phyloP scores from a whole-genome alignment of 2,329 filamentous ascomycete genomes.

The Teratosphaeria zuluensis region DNA sequence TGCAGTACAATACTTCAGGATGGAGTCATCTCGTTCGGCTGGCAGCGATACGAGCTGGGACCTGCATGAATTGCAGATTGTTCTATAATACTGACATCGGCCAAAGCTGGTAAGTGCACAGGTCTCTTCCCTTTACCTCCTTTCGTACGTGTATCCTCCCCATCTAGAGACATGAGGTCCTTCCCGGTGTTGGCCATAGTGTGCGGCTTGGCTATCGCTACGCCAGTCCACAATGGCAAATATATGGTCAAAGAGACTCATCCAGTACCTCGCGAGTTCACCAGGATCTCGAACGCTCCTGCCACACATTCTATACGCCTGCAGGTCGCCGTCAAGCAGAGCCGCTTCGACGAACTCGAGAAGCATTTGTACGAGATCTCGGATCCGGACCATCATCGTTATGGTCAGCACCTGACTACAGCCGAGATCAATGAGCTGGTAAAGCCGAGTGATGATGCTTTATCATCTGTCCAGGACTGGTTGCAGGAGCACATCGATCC shows the following conservation, averaged over 20 bases:
- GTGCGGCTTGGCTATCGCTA: background rate
- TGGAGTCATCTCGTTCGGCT: background rate
- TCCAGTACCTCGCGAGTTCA: background rate
- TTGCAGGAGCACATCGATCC: background rate
- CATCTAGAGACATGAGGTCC: background rate
- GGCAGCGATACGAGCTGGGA: background rate
- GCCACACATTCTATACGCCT: background rate
- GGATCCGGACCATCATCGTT: constrained; percentile 43
- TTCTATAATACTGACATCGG: background rate
- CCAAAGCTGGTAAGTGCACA: background rate
- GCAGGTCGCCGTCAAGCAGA: background rate
- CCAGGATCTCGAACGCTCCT: background rate
- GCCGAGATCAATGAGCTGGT: constrained; percentile 44
- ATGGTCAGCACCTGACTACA: constrained; percentile 42
- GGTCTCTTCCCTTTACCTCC: background rate
- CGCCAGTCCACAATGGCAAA: background rate
- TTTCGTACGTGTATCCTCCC: background rate
- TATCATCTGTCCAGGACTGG: constrained; percentile 30
- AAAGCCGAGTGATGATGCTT: constrained; percentile 40
- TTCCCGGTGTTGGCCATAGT: background rate
- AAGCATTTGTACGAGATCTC: constrained; percentile 46
- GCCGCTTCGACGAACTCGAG: constrained; percentile 29
- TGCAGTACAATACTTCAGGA: background rate
- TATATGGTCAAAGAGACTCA: background rate
- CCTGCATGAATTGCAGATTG: background rate